Percentiles rank a stretch among this genome's conserved stretches.
Evolutionary conservation across 2,329 filamentous ascomycete genomes (phyloP).

Genomic region (Phoma herbarum): DNA sequence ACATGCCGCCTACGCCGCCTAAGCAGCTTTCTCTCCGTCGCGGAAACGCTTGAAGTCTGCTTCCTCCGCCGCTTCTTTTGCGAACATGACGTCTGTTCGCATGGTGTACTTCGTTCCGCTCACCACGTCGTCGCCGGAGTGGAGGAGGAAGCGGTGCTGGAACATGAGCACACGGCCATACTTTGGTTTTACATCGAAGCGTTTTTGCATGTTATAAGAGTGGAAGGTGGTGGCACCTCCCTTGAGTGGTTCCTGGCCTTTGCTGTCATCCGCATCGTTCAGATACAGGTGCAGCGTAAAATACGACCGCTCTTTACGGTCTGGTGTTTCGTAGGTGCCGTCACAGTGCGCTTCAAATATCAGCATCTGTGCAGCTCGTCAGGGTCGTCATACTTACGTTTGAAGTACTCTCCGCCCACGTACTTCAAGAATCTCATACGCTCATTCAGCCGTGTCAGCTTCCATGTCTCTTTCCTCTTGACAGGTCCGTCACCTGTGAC

Average conservation of each 20-base stretch:
- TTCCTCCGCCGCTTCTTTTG: slow-evolving; percentile 34
- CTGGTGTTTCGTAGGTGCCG: slow-evolving; percentile 67
- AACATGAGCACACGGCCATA: slow-evolving; percentile 64
- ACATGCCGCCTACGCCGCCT: neutral
- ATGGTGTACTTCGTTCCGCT: slow-evolving; percentile 64
- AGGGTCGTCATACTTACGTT: slow-evolving; percentile 45
- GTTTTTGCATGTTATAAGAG: slow-evolving; percentile 39
- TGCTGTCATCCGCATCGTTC: slow-evolving; percentile 53
- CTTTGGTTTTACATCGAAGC: slow-evolving; percentile 59
- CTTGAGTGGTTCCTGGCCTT: slow-evolving; percentile 49
- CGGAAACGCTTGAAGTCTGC: slow-evolving; percentile 1
- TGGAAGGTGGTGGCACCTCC: slow-evolving; percentile 66
- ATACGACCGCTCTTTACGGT: slow-evolving; percentile 60
- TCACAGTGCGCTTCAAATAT: slow-evolving; percentile 69
- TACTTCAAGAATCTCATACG: slow-evolving; percentile 80
- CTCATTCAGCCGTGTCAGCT: slow-evolving; percentile 68
- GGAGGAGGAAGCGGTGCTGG: slow-evolving; percentile 62
- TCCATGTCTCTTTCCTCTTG: slow-evolving; percentile 56
- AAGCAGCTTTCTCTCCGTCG: neutral
- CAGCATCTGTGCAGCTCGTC: slow-evolving; percentile 12
- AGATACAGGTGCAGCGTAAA: slow-evolving; percentile 67
- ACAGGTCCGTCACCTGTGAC: slow-evolving; percentile 58
- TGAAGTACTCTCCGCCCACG: slow-evolving; percentile 75
- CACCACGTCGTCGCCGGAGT: slow-evolving; percentile 64
- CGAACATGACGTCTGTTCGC: slow-evolving; percentile 65